Percentiles rank a stretch among this genome's conserved stretches.
phyloP scores from a whole-genome alignment of 768 basidiomycete genomes.

The Sutorius australiensis region DNA sequence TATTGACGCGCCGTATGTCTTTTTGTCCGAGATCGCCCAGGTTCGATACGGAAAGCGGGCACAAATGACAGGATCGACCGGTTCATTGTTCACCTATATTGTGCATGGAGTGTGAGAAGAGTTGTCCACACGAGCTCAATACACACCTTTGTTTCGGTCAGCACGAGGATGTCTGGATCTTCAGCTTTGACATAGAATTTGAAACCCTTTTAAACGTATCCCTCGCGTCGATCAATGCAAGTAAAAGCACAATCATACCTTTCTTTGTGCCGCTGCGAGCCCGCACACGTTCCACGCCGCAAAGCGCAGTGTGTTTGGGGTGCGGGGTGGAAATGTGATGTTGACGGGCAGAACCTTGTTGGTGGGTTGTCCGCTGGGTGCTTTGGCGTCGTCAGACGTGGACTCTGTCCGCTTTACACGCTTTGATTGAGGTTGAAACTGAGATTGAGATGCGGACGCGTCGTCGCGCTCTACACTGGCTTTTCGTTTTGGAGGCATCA shows the following conservation, averaged over 20 bases:
- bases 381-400: slow-evolving; percentile 12
- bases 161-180: slow-evolving; percentile 76
- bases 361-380: slow-evolving; percentile 57
- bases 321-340: slow-evolving; percentile 54
- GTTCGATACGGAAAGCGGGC: slow-evolving; percentile 64
- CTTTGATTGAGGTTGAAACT: slow-evolving; percentile 23
- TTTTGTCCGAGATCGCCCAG: slow-evolving; percentile 76
- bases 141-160: slow-evolving; percentile 81
- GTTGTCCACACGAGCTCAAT: not conserved
- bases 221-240: not conserved
- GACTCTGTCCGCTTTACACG: slow-evolving; percentile 24
- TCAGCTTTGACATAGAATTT: slow-evolving; percentile 80
- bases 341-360: slow-evolving; percentile 68
- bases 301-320: slow-evolving; percentile 48
- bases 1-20: slow-evolving; percentile 61
- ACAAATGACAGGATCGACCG: slow-evolving; percentile 55
- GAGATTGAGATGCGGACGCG: slow-evolving; percentile 7
- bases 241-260: slow-evolving; percentile 43
- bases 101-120: slow-evolving; percentile 7
- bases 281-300: slow-evolving; percentile 82
- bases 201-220: slow-evolving; percentile 56
- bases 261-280: slow-evolving; percentile 69
- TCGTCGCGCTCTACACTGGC: slow-evolving; percentile 34
- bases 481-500: slow-evolving; percentile 33
- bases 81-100: slow-evolving; percentile 64